Evolutionary conservation across 306 rosid genomes (phyloP), one percentile per base, ranked within the genome.

Genomic region (Psophocarpus tetragonolobus): DNA sequence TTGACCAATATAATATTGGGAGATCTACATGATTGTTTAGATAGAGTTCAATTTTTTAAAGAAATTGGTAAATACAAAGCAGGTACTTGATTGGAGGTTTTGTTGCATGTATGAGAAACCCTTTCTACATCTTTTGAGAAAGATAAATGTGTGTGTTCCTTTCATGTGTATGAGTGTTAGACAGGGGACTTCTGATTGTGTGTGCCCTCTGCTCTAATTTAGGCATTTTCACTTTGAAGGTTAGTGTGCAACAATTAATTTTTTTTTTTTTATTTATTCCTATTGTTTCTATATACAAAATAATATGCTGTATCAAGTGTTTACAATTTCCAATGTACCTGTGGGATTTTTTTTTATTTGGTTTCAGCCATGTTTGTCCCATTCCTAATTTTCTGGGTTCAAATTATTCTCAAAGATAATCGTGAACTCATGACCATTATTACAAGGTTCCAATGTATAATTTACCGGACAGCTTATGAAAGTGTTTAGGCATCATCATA

Each of bases 1-100:
- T 17, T 65, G 35, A 36, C 18, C 53, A 32, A 41, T 53, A 53
- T 51, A 20, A 56, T 56, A 39, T 77, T 71, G 33, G n/a, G 69
- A 38, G 82, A 61, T 45, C 17, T 18, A 29, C 53, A 14, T 50
- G 27, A 27, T 36, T 58, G 15, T 41, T 27, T 62, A 8, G 48
- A 6, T 3, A 32, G 62, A 69, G 21, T 29, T 70, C 17, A 29
- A 14, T 67, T 33, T 48, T 70, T 21, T 73, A 30, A 29, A n/a
- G 50, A 61, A 50, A 58, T 14, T 30, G 33, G 74, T 20, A 13
- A 79, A 18, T 74, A 32, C 53, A 79, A 38, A 56, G 68, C 13
- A 58, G 41, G 38, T 68, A 39, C 35, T 12, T 69, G 48, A 62
- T 68, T 69, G 56, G 65, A 57, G 71, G 67, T 24, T 50, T 72